Percentiles rank a stretch among this genome's conserved stretches.
Evolutionary conservation across 768 basidiomycete genomes (phyloP).

Genomic region (Boletus fagicola): DNA sequence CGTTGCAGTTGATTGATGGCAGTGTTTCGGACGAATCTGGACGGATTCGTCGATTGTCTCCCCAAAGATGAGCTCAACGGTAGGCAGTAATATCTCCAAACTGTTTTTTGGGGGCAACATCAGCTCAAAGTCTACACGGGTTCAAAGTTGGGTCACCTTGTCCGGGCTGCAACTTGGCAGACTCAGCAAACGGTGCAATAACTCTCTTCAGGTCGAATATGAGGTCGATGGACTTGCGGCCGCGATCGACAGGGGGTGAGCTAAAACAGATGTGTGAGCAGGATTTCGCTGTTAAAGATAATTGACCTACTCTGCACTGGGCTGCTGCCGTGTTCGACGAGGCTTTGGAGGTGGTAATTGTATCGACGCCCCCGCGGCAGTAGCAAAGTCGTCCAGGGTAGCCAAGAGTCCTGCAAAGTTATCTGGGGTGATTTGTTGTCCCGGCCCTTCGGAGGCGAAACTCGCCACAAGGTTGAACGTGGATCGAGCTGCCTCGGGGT

Average conservation of each 20-base stretch:
- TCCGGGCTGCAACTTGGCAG: conserved; percentile 37
- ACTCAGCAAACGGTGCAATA: conserved; percentile 57
- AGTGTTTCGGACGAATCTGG: conserved; percentile 79
- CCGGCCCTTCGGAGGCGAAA: conserved; percentile 61
- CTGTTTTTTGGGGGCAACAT: conserved; percentile 40
- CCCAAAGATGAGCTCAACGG: conserved; percentile 72
- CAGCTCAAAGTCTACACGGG: conserved; percentile 3
- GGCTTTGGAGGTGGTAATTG: conserved; percentile 57
- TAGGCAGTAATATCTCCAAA: conserved; percentile 75
- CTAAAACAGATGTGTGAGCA: conserved; percentile 35
- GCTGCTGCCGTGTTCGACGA: conserved; percentile 49
- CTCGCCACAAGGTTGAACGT: conserved; percentile 77
- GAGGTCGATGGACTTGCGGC: conserved; percentile 78
- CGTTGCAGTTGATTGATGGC: conserved; percentile 83
- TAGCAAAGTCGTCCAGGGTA: conserved; percentile 84
- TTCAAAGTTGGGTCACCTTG: conserved; percentile 23
- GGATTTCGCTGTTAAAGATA: not conserved
- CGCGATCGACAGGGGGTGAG: conserved; percentile 76
- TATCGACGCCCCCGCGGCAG: conserved; percentile 62
- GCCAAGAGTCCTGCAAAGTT: conserved; percentile 80
- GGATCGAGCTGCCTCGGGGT: conserved; percentile 82
- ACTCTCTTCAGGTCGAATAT: conserved; percentile 69
- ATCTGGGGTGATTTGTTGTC: conserved; percentile 64
- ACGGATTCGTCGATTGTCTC: conserved; percentile 78
- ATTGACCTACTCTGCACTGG: conserved; percentile 48